A percentile compares a stretch with the other conserved stretches of the same genome.
Evolutionary conservation across 305 asterid species (phyloP).

Genomic region (Fraxinus xanthoxyloides): DNA sequence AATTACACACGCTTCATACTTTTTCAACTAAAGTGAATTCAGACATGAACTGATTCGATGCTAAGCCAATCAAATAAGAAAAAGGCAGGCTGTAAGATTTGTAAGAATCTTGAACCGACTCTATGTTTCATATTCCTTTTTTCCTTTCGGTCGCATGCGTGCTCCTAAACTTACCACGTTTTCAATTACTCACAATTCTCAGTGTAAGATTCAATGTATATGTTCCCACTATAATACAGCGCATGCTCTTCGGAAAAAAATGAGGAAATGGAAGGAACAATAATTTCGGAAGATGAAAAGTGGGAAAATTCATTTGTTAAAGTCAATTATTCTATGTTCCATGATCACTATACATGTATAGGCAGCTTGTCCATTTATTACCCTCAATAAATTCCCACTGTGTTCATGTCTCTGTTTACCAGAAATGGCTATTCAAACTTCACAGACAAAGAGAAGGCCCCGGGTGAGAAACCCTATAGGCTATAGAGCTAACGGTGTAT

Average conservation of each 20-base stretch:
- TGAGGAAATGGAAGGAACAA: neutral
- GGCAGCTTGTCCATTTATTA: neutral
- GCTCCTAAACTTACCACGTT: conserved; percentile 20
- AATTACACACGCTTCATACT: neutral
- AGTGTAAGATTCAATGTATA: conserved; percentile 19
- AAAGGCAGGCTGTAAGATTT: neutral
- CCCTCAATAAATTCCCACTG: neutral
- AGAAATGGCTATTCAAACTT: neutral
- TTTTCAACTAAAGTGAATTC: neutral
- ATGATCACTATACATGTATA: neutral
- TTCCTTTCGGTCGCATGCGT: conserved; percentile 5
- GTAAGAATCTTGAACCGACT: neutral
- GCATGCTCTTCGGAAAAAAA: neutral
- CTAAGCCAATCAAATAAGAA: neutral
- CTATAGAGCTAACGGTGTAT: neutral
- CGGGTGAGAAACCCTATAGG: neutral
- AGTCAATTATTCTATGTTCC: conserved; percentile 8
- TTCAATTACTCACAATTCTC: neutral
- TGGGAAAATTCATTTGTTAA: conserved; percentile 19
- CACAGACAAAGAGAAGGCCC: neutral
- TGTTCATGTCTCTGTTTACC: neutral
- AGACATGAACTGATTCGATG: neutral
- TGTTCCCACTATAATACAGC: neutral
- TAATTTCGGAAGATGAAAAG: conserved; percentile 1
- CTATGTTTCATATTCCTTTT: neutral